phyloP scores from a whole-genome alignment of 768 basidiomycete genomes.

The Tylopilus balloui region DNA sequence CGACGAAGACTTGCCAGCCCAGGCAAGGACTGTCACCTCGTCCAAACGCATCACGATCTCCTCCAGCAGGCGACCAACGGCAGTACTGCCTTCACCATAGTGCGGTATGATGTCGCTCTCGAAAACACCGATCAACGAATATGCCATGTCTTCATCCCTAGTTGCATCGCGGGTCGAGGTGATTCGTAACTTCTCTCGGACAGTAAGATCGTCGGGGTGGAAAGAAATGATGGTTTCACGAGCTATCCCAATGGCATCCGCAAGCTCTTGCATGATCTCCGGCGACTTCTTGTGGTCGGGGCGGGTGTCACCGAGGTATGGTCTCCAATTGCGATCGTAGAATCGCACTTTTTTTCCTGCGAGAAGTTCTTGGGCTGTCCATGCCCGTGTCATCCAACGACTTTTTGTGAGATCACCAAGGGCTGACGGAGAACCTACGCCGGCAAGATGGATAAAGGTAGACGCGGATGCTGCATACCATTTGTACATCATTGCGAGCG shows the following conservation, averaged over 20 bases:
- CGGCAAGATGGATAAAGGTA: neutral
- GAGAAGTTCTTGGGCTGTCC: slow-evolving; percentile 13
- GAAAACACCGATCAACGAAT: neutral
- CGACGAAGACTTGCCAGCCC: slow-evolving; percentile 1
- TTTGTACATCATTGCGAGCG: neutral
- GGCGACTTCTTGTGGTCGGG: slow-evolving; percentile 6
- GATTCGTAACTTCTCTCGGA: slow-evolving; percentile 8
- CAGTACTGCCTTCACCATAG: slow-evolving; percentile 5
- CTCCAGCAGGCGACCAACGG: slow-evolving; percentile 10
- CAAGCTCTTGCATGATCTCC: slow-evolving; percentile 2
- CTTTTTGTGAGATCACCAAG: neutral
- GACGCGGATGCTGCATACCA: neutral
- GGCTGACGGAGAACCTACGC: neutral
- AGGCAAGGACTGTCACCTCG: slow-evolving; percentile 6
- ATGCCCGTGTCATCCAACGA: slow-evolving; percentile 9
- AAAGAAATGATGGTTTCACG: slow-evolving; percentile 1
- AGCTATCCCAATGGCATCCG: slow-evolving; percentile 4
- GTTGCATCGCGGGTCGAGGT: slow-evolving; percentile 6
- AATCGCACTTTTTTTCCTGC: slow-evolving; percentile 7
- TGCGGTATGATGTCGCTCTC: neutral
- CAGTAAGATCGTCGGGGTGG: neutral
- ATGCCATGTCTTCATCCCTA: neutral
- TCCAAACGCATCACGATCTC: slow-evolving; percentile 7
- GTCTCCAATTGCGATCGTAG: slow-evolving; percentile 6
- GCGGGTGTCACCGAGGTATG: neutral